These are phyloP conservation scores for Hypoxylon intermedium DNA, from an alignment of 495 filamentous ascomycete genomes.

Conservation along the genomic window DNA sequence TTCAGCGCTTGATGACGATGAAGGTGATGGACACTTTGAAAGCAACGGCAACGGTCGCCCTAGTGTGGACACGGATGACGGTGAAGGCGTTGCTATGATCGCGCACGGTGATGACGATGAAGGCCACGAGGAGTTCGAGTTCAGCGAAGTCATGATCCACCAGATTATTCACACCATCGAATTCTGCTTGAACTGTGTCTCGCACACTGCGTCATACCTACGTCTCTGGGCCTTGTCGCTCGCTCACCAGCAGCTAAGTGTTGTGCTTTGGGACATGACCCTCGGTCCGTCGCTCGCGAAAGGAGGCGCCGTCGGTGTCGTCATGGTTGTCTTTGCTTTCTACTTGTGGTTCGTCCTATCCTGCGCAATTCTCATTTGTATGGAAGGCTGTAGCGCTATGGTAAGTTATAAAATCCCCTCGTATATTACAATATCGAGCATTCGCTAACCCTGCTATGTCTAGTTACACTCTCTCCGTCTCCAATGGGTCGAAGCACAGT, in stretches of 20 bases:
- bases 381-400: conserved; percentile 61
- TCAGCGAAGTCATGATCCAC: conserved; percentile 95
- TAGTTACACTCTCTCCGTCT: conserved; percentile 88
- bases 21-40: conserved; percentile 59
- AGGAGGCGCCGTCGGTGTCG: conserved; percentile 70
- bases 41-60: conserved; percentile 62
- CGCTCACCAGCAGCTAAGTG: conserved; percentile 95
- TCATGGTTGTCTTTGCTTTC: conserved; percentile 82
- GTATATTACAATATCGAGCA: background rate
- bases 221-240: conserved; percentile 98
- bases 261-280: conserved; percentile 97
- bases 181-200: conserved; percentile 99
- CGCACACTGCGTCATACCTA: conserved; percentile 97
- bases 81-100: conserved; percentile 91
- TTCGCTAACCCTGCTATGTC: background rate
- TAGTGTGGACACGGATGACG: conserved; percentile 74
- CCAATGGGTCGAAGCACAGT: conserved; percentile 99
- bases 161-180: conserved; percentile 99
- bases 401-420: conserved; percentile 40
- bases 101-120: conserved; percentile 79
- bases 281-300: conserved; percentile 74
- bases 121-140: conserved; percentile 95
- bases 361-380: conserved; percentile 71
- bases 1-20: conserved; percentile 85
- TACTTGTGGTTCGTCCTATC: conserved; percentile 87